Conservation (phyloP, 2,329 filamentous ascomycete genomes). For the Fusarium dlaminii region DNA sequence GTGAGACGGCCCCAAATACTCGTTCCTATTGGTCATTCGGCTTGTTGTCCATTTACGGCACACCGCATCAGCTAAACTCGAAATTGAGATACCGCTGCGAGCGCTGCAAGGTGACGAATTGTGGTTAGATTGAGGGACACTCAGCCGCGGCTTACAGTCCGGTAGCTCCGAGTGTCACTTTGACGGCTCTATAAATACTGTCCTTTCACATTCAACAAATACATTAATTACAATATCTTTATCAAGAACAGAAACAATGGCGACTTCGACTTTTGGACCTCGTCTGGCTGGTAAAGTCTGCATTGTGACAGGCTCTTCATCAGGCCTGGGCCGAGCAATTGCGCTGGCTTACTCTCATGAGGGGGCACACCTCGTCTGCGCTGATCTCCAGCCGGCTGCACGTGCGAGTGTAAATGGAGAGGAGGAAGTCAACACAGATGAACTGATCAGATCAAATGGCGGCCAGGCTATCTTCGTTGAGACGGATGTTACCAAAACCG, state of each 20-base stretch:
- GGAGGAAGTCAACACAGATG: conserved; percentile 41
- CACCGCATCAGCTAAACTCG: background rate
- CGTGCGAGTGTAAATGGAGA: conserved; percentile 42
- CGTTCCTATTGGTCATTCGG: background rate
- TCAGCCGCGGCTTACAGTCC: too few species aligned
- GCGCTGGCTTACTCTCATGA: conserved; percentile 53
- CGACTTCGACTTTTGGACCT: background rate
- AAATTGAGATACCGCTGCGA: background rate
- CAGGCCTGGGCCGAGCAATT: conserved; percentile 58
- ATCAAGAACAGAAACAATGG: background rate
- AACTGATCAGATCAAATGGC: conserved; percentile 48
- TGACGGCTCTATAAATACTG: background rate
- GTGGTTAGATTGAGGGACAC: background rate
- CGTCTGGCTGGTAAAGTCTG: conserved; percentile 43
- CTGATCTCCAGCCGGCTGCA: conserved; percentile 48
- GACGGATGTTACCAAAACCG: conserved; percentile 53
- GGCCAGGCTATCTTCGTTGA: conserved; percentile 54
- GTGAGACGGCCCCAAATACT: background rate
- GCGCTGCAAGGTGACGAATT: background rate
- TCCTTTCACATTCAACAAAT: fast-evolving
- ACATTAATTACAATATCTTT: fast-evolving
- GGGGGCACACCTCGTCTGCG: conserved; percentile 54
- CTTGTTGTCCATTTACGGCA: background rate
- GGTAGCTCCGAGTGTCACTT: background rate
- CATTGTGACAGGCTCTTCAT: conserved; percentile 58